Evolutionary conservation across 352 stramenopile genomes (phyloP), one percentile per base, ranked within the genome.

Genomic region (Globisporangium iwayamae): DNA sequence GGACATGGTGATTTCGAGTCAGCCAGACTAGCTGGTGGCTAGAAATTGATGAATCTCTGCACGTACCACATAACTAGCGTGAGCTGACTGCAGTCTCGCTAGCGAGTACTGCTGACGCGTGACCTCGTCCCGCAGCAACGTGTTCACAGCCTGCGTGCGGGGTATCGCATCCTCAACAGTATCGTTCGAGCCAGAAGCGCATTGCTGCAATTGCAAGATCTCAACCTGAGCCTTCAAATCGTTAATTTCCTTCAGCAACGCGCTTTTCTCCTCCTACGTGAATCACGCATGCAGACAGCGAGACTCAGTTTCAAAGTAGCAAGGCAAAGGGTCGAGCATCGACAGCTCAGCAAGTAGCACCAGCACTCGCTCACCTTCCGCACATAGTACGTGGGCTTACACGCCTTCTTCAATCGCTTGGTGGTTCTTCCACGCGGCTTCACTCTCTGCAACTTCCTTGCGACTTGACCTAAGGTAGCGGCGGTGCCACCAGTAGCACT

Each of bases 251-350:
- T 64, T 41, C 54, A 76, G 62, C 39, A 81, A 62, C 64, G 75
- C 45, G 3, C 67, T 67, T 59, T 78, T 81, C 63, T 76, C 76
- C 61, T 81, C 74, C 69, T 69, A 38, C 25, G 25, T 2, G 25
- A 28, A 28, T 28, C 25, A 28, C 25, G 25, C 25, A 28, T 28
- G 25, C 25, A 28, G 25, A 28, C 25, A 28, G 25, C 25, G 25
- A 28, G 25, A 1, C 1, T 28, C 25, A 28, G 25, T 28, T 36
- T 28, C 36, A 6, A 41, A 32, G 7, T 22, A 53, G 11, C 10
- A 52, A 16, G 22, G 22, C 36, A 61, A 13, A 4, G 11, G 32
- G 32, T 36, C 32, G 32, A 36, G 7, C 3, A 8, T 36, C 32
- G 0, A 36, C 32, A 36, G 32, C 32, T 36, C 32, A 36, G 32